These are phyloP conservation scores for Pezicula neosporulosa DNA, from an alignment of 2,329 filamentous ascomycete genomes.

Conservation along the genomic window DNA sequence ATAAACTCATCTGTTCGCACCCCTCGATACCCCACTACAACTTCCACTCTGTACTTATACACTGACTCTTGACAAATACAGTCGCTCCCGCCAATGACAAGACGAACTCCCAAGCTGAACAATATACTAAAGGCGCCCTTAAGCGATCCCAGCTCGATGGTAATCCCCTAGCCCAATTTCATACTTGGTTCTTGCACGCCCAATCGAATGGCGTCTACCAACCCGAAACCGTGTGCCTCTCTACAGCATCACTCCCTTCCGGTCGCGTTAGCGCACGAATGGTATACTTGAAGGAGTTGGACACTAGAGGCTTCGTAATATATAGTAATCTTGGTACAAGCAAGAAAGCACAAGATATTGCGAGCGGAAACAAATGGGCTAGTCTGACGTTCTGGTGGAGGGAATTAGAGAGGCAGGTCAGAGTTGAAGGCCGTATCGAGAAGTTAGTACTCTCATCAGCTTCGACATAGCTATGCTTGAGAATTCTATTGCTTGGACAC, in stretches of 20 bases:
- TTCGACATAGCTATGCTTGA: too few species aligned
- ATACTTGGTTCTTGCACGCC: slow-evolving; percentile 81
- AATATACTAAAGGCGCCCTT: slow-evolving; percentile 69
- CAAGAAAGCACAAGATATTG: slow-evolving; percentile 62
- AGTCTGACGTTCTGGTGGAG: slow-evolving; percentile 91
- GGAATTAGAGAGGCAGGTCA: slow-evolving; percentile 79
- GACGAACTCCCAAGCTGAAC: slow-evolving; percentile 62
- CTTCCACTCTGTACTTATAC: not conserved
- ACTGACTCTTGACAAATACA: slow-evolving; percentile 13
- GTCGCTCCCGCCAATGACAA: slow-evolving; percentile 63
- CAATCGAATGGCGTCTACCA: slow-evolving; percentile 57
- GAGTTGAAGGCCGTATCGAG: slow-evolving; percentile 76
- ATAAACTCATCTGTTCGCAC: slow-evolving; percentile 29
- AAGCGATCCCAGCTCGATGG: slow-evolving; percentile 56
- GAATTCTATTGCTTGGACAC: too few species aligned
- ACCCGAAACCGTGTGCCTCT: slow-evolving; percentile 84
- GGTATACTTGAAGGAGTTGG: slow-evolving; percentile 95
- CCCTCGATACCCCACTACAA: slow-evolving; percentile 1
- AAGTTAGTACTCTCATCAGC: slow-evolving; percentile 29
- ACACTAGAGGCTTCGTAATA: slow-evolving; percentile 77
- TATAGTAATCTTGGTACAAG: slow-evolving; percentile 91
- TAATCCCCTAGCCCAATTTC: slow-evolving; percentile 79
- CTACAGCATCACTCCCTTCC: slow-evolving; percentile 78
- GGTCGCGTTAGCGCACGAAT: slow-evolving; percentile 81
- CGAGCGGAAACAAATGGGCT: slow-evolving; percentile 68